Percentiles rank a stretch among this genome's conserved stretches.
Conservation (phyloP, 805 yeast species). For the Metahyphopichia silvanorum region DNA sequence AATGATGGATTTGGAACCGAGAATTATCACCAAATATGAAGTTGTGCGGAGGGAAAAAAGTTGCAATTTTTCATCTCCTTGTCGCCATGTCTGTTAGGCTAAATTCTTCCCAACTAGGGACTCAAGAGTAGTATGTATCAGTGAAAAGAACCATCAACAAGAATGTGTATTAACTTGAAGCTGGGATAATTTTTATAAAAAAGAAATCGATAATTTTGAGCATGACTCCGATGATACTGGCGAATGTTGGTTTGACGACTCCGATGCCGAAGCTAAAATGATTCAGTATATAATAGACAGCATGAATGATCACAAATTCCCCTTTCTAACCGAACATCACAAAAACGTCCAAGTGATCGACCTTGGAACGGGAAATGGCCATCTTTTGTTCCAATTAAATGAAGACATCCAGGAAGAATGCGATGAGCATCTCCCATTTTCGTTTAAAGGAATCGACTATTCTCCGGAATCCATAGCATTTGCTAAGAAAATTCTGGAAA, state of each 20-base stretch:
- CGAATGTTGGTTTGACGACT: constrained; percentile 94
- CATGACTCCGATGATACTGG: constrained; percentile 84
- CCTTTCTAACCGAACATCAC: constrained; percentile 9
- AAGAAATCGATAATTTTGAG: constrained; percentile 68
- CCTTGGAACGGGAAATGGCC: constrained; percentile 97
- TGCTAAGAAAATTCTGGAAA: constrained; percentile 56
- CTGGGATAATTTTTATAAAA: constrained; percentile 85
- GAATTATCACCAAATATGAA: too few species aligned
- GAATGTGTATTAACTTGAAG: constrained; percentile 23
- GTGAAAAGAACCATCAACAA: not conserved
- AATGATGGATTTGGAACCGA: too few species aligned
- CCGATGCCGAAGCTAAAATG: constrained; percentile 87
- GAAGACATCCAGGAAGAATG: constrained; percentile 62
- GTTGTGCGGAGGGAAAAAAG: too few species aligned
- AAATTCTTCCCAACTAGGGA: constrained; percentile 80
- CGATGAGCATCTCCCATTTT: constrained; percentile 19
- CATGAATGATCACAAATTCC: constrained; percentile 28
- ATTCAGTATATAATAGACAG: constrained; percentile 64
- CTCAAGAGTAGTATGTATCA: constrained; percentile 63
- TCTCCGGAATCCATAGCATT: constrained; percentile 76
- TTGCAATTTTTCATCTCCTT: too few species aligned
- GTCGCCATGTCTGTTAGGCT: too few species aligned
- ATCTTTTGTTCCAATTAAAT: constrained; percentile 64
- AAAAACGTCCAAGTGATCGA: constrained; percentile 54
- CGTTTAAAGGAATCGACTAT: constrained; percentile 73